Conservation (phyloP, 805 yeast species). For the Blastobotrys parvus region DNA sequence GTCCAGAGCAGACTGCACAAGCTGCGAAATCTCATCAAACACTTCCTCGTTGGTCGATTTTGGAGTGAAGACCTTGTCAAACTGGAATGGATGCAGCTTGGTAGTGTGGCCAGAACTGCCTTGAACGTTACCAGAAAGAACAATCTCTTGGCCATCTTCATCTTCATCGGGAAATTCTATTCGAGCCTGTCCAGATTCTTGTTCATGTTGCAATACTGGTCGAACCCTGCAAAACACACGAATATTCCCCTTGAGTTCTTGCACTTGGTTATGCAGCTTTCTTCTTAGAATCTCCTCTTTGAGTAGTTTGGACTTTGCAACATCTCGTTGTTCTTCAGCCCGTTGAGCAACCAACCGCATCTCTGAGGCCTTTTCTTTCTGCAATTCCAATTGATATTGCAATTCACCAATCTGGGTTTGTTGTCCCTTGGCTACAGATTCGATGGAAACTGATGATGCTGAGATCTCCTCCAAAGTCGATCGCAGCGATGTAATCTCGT, state of each 20-base stretch:
- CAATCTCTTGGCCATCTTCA: slow-evolving; percentile 19
- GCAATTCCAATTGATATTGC: slow-evolving; percentile 12
- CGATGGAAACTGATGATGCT: slow-evolving; percentile 15
- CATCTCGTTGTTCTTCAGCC: slow-evolving; percentile 27
- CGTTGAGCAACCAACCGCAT: slow-evolving; percentile 15
- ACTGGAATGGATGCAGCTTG: slow-evolving; percentile 42
- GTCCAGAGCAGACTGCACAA: slow-evolving; percentile 77
- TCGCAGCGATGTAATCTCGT: slow-evolving; percentile 23
- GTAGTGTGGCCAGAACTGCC: slow-evolving; percentile 13
- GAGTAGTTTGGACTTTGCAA: slow-evolving; percentile 32
- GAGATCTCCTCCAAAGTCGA: slow-evolving; percentile 26
- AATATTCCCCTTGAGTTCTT: slow-evolving; percentile 85
- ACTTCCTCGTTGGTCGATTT: slow-evolving; percentile 48
- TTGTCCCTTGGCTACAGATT: slow-evolving; percentile 14
- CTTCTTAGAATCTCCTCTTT: slow-evolving; percentile 53
- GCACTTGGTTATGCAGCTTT: slow-evolving; percentile 60
- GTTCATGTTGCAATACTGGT: slow-evolving; percentile 30
- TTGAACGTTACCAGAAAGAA: slow-evolving; percentile 13
- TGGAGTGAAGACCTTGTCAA: slow-evolving; percentile 69
- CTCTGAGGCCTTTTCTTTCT: slow-evolving; percentile 14
- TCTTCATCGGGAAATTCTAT: slow-evolving; percentile 28
- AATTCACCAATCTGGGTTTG: slow-evolving; percentile 16
- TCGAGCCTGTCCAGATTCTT: slow-evolving; percentile 21
- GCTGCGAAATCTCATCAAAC: slow-evolving; percentile 77
- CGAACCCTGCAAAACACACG: slow-evolving; percentile 83